These are phyloP conservation scores for Eimeria sp. DNA, from an alignment of 169 alveolate species.

Conservation along the genomic window DNA sequence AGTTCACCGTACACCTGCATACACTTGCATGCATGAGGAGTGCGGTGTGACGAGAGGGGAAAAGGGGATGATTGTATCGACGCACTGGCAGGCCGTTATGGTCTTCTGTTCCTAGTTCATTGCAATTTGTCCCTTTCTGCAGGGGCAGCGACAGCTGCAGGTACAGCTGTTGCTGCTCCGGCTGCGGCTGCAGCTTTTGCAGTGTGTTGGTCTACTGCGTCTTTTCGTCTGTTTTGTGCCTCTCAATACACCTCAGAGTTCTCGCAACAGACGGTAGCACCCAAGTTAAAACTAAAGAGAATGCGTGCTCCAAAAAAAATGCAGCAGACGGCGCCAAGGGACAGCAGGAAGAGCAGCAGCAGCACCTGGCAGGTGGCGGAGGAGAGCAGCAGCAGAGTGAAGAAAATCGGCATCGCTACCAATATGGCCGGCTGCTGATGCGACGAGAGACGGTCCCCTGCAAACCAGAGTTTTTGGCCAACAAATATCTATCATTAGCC, in stretches of 20 bases:
- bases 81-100: not conserved
- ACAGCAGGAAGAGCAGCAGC: not conserved
- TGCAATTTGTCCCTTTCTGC: not conserved
- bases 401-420: not conserved
- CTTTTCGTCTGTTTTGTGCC: not conserved
- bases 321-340: not conserved
- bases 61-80: not conserved
- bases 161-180: not conserved
- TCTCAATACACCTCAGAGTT: not conserved
- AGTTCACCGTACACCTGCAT: no score
- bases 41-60: not conserved
- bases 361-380: not conserved
- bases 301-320: not conserved
- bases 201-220: not conserved
- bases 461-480: not conserved
- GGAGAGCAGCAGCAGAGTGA: not conserved
- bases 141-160: not conserved
- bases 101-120: not conserved
- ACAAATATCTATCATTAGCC: not conserved
- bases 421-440: constrained; percentile 49
- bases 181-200: not conserved
- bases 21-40: not conserved
- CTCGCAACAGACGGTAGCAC: constrained; percentile 33
- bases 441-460: constrained; percentile 20
- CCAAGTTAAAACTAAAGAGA: not conserved